Base-by-base conservation (phyloP, 2,329 filamentous ascomycete species). In the Xylogone sp. region DNA sequence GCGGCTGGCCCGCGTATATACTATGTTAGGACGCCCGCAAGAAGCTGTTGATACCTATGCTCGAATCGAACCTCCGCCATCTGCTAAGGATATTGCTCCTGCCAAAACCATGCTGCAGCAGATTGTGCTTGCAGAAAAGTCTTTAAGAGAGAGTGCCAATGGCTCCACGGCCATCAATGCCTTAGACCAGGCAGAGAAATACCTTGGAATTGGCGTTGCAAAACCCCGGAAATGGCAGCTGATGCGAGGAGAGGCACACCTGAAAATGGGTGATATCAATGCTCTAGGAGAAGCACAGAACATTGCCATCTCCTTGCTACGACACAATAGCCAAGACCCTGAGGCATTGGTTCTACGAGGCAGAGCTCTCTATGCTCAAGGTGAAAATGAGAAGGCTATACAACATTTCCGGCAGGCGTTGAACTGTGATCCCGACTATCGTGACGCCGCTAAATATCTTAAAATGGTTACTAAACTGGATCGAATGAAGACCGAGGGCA, bases 151-250 rank as follows among this genome's bases (percentile, higher is more conserved):
- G 49, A 88, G 90, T 45, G 88, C 86, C 1, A 85, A 88, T 45
- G 90, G 90, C 43, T 96, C 91, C 21, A 94, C 97, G 92, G 90
- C 89, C 16, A 76, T 96, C 49, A 90, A 94, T 69, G 93, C 91
- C 9, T 79, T 99, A 42, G 92, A 97, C 62, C 87, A 94, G 72
- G 94, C 94, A 8, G 90, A 94, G 67, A 86, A 86, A 64, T 80
- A 86, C 2, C 79, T 99, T 3, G 92, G 90, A 10, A 63, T 75
- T 10, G 81, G 83, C n/a, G 90, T 90, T 20, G 77, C 81, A 62
- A 88, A 86, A 71, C 94, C 94, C 34, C 84, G 93, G 66, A 94
- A 94, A 72, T 99, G 94, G 94, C 88, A 88, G 66, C 75, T 97
- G 55, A 86, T 99, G 84, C 84, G 90, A 31, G 93, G 90, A 53